These are phyloP conservation scores for Rhodotorula sp. DNA, from an alignment of 1,284 basidiomycete genomes.

Conservation along the genomic window DNA sequence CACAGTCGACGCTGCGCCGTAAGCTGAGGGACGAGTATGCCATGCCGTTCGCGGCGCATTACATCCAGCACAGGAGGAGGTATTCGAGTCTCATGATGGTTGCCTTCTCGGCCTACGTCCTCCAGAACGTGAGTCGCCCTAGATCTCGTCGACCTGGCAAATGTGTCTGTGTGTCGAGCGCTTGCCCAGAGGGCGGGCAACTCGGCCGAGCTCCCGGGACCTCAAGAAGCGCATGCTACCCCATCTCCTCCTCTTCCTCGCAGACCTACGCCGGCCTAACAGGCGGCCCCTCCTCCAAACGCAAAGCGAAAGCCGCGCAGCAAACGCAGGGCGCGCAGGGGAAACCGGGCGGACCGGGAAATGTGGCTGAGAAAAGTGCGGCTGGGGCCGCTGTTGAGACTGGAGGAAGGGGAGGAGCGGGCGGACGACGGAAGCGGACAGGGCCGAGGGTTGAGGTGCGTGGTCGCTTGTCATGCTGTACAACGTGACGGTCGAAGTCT, in stretches of 20 bases:
- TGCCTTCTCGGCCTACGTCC: conserved; percentile 32
- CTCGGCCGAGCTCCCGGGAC: too few relatives aligned
- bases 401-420: neutral
- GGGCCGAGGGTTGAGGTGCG: conserved; percentile 36
- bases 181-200: neutral
- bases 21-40: neutral
- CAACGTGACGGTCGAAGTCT: too few relatives aligned
- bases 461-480: neutral
- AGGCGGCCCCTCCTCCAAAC: conserved; percentile 12
- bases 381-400: conserved; percentile 3
- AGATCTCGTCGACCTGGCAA: neutral
- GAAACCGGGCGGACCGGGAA: neutral
- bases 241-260: too few relatives aligned
- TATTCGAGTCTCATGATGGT: conserved; percentile 34
- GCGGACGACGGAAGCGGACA: neutral
- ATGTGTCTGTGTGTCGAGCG: too few relatives aligned
- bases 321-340: neutral
- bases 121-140: conserved; percentile 15
- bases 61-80: conserved; percentile 14
- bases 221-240: neutral
- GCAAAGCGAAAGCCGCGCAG: neutral
- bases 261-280: conserved; percentile 31
- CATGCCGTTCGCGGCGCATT: conserved; percentile 14
- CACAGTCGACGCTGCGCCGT: conserved; percentile 1
- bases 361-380: conserved; percentile 30